These are phyloP conservation scores for Setaria italica DNA, from an alignment of 202 grass and related monocot genomes.

Conservation along the genomic window DNA sequence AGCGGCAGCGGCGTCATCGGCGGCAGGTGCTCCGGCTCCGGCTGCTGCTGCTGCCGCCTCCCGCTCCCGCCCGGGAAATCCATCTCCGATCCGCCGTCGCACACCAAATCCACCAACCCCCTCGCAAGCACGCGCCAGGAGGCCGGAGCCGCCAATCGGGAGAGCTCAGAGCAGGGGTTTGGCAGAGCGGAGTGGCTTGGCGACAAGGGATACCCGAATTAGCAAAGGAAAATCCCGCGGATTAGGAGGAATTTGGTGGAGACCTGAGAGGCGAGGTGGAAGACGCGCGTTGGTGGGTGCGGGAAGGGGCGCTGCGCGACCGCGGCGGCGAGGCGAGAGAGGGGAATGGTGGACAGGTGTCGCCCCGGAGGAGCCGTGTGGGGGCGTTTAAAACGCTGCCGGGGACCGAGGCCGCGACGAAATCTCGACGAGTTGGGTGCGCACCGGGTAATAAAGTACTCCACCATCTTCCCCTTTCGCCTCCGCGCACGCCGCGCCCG, in stretches of 20 bases:
- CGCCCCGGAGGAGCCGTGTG: slow-evolving; percentile 23
- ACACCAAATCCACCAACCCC: background rate
- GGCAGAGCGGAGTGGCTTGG: slow-evolving; percentile 1
- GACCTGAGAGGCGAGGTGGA: slow-evolving; percentile 36
- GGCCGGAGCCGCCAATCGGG: slow-evolving; percentile 15
- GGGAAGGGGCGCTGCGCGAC: slow-evolving; percentile 9
- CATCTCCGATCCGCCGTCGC: slow-evolving; percentile 23
- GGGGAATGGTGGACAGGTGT: slow-evolving; percentile 47
- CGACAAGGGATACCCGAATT: slow-evolving; percentile 18
- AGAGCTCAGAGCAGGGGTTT: slow-evolving; percentile 28
- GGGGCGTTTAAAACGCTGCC: slow-evolving; percentile 41
- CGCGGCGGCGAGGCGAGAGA: slow-evolving; percentile 36
- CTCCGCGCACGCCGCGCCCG: slow-evolving; percentile 44
- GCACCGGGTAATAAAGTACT: slow-evolving; percentile 47
- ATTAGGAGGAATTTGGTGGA: background rate
- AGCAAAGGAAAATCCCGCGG: slow-evolving; percentile 6
- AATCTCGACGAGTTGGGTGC: slow-evolving; percentile 40
- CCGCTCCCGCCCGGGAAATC: slow-evolving; percentile 44
- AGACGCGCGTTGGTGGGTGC: slow-evolving; percentile 40
- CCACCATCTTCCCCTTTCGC: background rate
- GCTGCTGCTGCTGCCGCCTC: slow-evolving; percentile 19
- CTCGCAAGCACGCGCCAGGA: background rate
- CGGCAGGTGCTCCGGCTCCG: slow-evolving; percentile 36
- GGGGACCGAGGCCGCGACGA: slow-evolving; percentile 15
- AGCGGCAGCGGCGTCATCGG: slow-evolving; percentile 74